Percentiles rank a stretch among this genome's conserved stretches.
Conservation (phyloP, 805 yeast species). For the Wickerhamomyces ciferrii region DNA sequence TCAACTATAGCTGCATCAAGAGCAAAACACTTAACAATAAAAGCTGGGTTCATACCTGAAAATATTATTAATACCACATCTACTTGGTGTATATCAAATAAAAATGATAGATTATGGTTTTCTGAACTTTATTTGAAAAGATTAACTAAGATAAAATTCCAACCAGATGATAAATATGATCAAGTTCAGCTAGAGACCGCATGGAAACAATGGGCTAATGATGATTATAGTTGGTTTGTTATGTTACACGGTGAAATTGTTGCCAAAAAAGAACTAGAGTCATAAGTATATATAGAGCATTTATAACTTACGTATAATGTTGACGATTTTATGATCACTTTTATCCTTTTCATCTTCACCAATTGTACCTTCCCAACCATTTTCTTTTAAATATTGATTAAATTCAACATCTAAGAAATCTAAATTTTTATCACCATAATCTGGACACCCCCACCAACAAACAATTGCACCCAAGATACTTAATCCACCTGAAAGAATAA, state of each 20-base stretch:
- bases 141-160: neutral
- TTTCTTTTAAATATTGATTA: conserved; percentile 36
- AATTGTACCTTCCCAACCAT: conserved; percentile 47
- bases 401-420: conserved; percentile 42
- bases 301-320: no score
- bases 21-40: neutral
- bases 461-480: conserved; percentile 24
- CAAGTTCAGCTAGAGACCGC: neutral
- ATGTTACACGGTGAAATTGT: neutral
- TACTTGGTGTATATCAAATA: neutral
- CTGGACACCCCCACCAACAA: conserved; percentile 38
- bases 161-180: neutral
- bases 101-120: neutral
- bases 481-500: conserved; percentile 39
- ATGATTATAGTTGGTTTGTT: neutral
- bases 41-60: neutral
- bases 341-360: conserved; percentile 21
- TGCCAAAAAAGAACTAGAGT: neutral
- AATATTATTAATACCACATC: neutral
- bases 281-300: no score
- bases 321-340: no score
- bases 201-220: neutral
- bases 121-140: neutral
- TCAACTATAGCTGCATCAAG: neutral
- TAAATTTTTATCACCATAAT: conserved; percentile 38